phyloP scores from a whole-genome alignment of 768 basidiomycete genomes.

The Sarcodon aspratus region DNA sequence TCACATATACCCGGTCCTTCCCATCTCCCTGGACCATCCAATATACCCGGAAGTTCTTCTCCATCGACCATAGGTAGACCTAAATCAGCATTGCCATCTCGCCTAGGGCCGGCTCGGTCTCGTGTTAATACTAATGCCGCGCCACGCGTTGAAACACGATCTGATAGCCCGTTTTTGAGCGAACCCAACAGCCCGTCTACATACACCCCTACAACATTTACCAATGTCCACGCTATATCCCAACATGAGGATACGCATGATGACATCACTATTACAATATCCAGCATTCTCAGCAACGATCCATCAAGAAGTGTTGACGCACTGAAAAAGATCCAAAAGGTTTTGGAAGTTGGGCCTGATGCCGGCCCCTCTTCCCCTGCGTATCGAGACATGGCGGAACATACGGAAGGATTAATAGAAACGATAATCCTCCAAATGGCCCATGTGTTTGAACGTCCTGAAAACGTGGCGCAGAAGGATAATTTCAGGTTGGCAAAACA shows the following conservation, averaged over 20 bases:
- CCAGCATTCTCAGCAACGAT: constrained; percentile 83
- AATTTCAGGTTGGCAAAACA: constrained; percentile 95
- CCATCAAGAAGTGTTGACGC: constrained; percentile 82
- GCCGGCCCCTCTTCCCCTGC: constrained; percentile 53
- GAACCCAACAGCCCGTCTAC: not conserved
- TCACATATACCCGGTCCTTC: constrained; percentile 12
- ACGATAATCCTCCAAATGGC: constrained; percentile 88
- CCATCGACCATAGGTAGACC: constrained; percentile 35
- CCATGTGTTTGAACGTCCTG: constrained; percentile 78
- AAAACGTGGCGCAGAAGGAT: constrained; percentile 59
- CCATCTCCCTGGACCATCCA: constrained; percentile 15
- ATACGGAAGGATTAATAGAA: constrained; percentile 78
- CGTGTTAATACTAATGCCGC: constrained; percentile 19
- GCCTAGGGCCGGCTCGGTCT: constrained; percentile 54
- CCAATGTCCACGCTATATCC: not conserved
- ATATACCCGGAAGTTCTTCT: constrained; percentile 13
- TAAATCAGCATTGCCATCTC: constrained; percentile 65
- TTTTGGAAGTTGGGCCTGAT: constrained; percentile 67
- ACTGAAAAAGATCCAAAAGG: constrained; percentile 85
- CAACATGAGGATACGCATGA: constrained; percentile 21
- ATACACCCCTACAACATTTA: constrained; percentile 10
- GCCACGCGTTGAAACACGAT: not conserved
- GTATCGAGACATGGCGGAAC: constrained; percentile 70
- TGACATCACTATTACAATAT: constrained; percentile 74
- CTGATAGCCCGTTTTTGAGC: not conserved